phyloP scores from a whole-genome alignment of 768 basidiomycete genomes.

The Plicaturopsis crispa region DNA sequence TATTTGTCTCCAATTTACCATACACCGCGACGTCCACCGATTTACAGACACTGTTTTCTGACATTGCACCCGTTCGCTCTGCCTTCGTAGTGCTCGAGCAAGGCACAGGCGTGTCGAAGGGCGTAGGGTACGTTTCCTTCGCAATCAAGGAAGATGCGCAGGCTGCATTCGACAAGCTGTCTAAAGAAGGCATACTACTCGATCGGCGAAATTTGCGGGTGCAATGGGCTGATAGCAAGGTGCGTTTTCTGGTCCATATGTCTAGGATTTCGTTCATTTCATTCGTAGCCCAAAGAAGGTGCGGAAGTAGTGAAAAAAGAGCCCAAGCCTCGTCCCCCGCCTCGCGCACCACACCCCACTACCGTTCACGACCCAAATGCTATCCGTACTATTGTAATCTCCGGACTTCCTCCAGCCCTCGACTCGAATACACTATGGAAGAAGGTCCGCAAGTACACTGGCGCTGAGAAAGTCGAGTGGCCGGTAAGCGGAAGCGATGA shows the following conservation, averaged over 20 bases:
- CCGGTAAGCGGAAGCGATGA: slow-evolving; percentile 47
- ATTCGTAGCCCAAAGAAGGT: slow-evolving; percentile 35
- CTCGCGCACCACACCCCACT: slow-evolving; percentile 23
- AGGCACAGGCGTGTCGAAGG: slow-evolving; percentile 73
- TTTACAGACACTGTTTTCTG: slow-evolving; percentile 88
- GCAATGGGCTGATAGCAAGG: slow-evolving; percentile 79
- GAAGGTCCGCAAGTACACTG: slow-evolving; percentile 72
- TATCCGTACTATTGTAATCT: slow-evolving; percentile 71
- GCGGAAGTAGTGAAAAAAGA: slow-evolving; percentile 29
- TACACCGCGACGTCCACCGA: slow-evolving; percentile 87
- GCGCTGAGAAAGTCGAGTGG: slow-evolving; percentile 73
- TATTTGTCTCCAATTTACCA: slow-evolving; percentile 92
- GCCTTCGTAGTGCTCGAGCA: slow-evolving; percentile 89
- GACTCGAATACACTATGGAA: slow-evolving; percentile 75
- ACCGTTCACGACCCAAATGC: slow-evolving; percentile 65
- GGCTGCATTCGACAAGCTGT: slow-evolving; percentile 55
- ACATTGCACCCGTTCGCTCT: slow-evolving; percentile 88
- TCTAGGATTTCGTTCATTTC: slow-evolving; percentile 2
- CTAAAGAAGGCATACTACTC: slow-evolving; percentile 55
- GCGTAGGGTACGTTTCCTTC: slow-evolving; percentile 95
- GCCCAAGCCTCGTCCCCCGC: slow-evolving; percentile 28
- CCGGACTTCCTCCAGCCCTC: slow-evolving; percentile 59
- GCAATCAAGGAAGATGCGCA: slow-evolving; percentile 86
- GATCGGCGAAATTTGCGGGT: slow-evolving; percentile 66
- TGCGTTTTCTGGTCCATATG: slow-evolving; percentile 19